These are phyloP conservation scores for Nelumbo lutea DNA, from an alignment of 164 flowering plant species.

Conservation along the genomic window DNA sequence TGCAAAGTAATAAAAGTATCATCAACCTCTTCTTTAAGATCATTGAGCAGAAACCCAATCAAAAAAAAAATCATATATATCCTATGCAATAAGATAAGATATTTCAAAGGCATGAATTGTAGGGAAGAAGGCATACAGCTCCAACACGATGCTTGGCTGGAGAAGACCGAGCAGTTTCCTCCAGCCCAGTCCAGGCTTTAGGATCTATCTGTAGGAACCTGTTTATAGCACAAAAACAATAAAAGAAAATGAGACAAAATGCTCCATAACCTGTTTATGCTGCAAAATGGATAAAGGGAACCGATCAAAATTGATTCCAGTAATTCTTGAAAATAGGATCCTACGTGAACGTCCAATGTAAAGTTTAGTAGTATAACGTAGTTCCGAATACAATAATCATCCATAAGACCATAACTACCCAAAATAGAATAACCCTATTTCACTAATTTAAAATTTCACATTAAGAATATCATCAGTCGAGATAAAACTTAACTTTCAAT, in stretches of 20 bases:
- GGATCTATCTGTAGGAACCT: conserved; percentile 66
- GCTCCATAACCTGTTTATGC: no score
- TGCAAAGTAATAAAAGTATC: no score
- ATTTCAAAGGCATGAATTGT: not conserved
- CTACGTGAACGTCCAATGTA: not conserved
- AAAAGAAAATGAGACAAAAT: conserved; percentile 2
- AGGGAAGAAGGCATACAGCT: conserved; percentile 41
- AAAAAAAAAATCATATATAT: no score
- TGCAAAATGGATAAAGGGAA: no score
- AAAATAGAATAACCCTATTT: not conserved
- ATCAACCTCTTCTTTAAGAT: no score
- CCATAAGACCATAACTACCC: not conserved
- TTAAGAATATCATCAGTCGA: no score
- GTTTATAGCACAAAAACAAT: not conserved
- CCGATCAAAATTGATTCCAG: no score
- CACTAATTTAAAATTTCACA: no score
- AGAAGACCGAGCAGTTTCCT: conserved; percentile 64
- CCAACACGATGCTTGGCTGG: conserved; percentile 67
- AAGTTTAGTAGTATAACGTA: not conserved
- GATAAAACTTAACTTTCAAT: not conserved
- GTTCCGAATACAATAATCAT: not conserved
- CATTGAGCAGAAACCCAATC: no score
- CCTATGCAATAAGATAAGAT: no score
- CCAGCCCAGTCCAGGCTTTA: conserved; percentile 75
- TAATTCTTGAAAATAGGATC: not conserved